Evolutionary conservation across 208 protist genomes (phyloP), one percentile per base, ranked within the genome.

Genomic region (Vickermania spadyakhi): DNA sequence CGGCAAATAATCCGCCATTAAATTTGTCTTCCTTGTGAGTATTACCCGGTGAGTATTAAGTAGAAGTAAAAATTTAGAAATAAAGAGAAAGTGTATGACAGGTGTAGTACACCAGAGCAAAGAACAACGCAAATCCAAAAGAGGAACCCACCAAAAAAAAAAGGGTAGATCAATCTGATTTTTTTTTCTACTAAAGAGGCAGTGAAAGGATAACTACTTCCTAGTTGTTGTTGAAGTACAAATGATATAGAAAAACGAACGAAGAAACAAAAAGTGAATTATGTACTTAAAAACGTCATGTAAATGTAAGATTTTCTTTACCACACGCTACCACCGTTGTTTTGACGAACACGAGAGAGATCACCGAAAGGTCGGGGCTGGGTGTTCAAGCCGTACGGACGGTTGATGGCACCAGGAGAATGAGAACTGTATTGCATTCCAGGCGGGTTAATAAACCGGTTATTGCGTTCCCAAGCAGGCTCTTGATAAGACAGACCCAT

Each of bases 191-290:
- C n/a, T n/a, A n/a, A n/a, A n/a, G n/a, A n/a, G n/a, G n/a, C n/a
- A n/a, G n/a, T n/a, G n/a, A n/a, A n/a, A n/a, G n/a, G n/a, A n/a
- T n/a, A n/a, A n/a, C n/a, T n/a, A n/a, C n/a, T n/a, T n/a, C n/a
- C n/a, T n/a, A n/a, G n/a, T 45, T 45, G 7, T 45, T 45, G 36
- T 45, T 18, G 18, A 45, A 45, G 36, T n/a, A 45, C 36, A 45
- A n/a, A n/a, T n/a, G n/a, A n/a, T 45, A 45, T 45, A 45, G 36
- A 45, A 45, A 45, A 45, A 45, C 36, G 7, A 45, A n/a, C 36
- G 36, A 18, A 18, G 36, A 45, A 45, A 45, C 7, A 45, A 45
- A 45, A n/a, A n/a, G 18, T 45, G 18, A 45, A 45, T 45, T n/a
- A n/a, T n/a, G n/a, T n/a, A n/a, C 7, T 45, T 45, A 45, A 45